Base-by-base conservation (phyloP, 306 rosid species). In the Canavalia gladiata region DNA sequence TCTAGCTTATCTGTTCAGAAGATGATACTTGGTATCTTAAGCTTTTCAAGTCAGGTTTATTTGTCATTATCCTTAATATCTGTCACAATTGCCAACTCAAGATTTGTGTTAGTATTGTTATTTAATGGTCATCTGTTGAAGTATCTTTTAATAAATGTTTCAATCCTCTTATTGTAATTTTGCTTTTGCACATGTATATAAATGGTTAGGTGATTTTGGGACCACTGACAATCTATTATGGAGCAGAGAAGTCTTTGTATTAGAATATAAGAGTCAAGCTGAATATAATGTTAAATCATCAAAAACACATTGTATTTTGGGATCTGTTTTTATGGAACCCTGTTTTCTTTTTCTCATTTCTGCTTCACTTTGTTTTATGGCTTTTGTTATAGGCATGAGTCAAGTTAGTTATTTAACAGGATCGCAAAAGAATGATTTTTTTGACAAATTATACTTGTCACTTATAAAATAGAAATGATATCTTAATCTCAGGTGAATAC, bases 21-120 rank as follows among this genome's bases (percentile, higher is more conserved):
- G 45, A 65, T 67, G 60, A 57, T 79, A 66, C 66, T 11, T 46
- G 42, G 13, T 54, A 57, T 73, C 59, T 57, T 42, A 58, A 79
- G 72, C 30, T 13, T 77, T 77, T 43, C 58, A 10, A 10, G 54
- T 58, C 39, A n/a, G 47, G 13, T 42, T 72, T 55, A 13, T 64
- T 58, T 59, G 25, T 65, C 45, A 10, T 37, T 59, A 51, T 60
- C 57, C 58, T 29, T 10, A 45, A 46, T 57, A 62, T 57, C 11
- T 25, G 43, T 37, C 25, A 59, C 54, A 70, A 70, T 30, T 70
- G 62, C 33, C 49, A 75, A 7, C 63, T 54, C 49, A 65, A 31
- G 37, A 10, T 49, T 33, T 50, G 60, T 78, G 7, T 63, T 12
- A 42, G 33, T 37, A 35, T 31, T 13, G 51, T 81, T 42, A 81